Base-by-base conservation (phyloP, 129 eudicot genomes). In the Flaveria trinervia region DNA sequence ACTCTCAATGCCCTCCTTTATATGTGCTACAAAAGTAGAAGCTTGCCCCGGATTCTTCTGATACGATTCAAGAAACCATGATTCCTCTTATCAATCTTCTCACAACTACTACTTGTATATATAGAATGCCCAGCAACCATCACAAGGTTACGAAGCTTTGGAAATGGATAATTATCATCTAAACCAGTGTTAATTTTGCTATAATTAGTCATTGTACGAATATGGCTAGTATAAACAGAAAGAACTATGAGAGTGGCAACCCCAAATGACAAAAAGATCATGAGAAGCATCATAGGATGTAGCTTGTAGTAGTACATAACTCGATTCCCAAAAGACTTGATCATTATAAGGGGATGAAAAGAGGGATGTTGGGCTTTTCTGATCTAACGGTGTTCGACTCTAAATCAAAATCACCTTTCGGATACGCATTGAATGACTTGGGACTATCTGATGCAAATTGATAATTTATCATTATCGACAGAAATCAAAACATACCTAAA, bases 91-190 rank as follows among this genome's bases (percentile, higher is more conserved):
- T 91, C 97, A 75, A 89, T 92, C 68, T 86, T 89, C 84, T 90
- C 96, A 74, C 96, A 95, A 71, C 86, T 89, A 83, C 88, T 95
- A 83, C 97, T 95, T 2, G 91, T 91, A 77, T 95, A 95, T 72
- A 95, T 88, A 9, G 97, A 91, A 91, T 95, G 99, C 71, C 97
- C 97, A 66, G 99, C 99, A 28, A 95, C 99, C 99, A 95, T 95
- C 16, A 95, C 97, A 69, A 95, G 97, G 77, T 95, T 91, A 68
- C 72, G 77, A 56, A 89, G 85, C 82, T 87, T 91, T 14, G 88
- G 46, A 84, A 89, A 88, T 3, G 97, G 99, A 70, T 95, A 86
- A 14, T 6, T 14, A 30, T 41, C 13, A 65, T 80, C 39, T 55
- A 33, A 55, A 55, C 68, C 41, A 36, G 9, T 51, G 2, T 76